phyloP scores from a whole-genome alignment of 805 yeast species.

The Hanseniaspora vineae region DNA sequence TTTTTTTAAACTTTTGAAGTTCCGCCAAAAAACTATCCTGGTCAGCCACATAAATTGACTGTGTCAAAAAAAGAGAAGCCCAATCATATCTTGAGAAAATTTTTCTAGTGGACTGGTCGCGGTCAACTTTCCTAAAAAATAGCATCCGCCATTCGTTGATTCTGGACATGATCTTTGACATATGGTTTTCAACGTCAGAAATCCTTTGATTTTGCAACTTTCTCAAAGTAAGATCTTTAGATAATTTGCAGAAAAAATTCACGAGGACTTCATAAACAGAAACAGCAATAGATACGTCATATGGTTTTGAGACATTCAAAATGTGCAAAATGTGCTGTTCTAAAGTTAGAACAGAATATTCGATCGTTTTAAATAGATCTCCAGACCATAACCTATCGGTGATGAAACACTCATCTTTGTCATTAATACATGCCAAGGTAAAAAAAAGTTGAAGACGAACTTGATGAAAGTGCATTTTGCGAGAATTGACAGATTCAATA shows the following conservation, averaged over 20 bases:
- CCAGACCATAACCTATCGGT: constrained; percentile 29
- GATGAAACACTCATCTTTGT: constrained; percentile 19
- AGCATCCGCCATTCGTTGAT: constrained; percentile 36
- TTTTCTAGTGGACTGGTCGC: constrained; percentile 3
- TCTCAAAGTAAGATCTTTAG: constrained; percentile 20
- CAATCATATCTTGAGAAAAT: constrained; percentile 31
- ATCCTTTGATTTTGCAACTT: constrained; percentile 20
- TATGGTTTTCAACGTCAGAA: constrained; percentile 26
- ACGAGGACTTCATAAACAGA: constrained; percentile 35
- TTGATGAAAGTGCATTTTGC: constrained; percentile 25
- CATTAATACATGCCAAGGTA: constrained; percentile 9
- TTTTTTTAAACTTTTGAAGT: background rate
- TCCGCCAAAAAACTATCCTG: background rate
- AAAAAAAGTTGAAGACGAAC: constrained; percentile 23
- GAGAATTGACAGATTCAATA: constrained; percentile 16
- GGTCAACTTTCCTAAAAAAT: constrained; percentile 19
- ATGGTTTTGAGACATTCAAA: constrained; percentile 6
- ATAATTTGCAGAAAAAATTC: constrained; percentile 26
- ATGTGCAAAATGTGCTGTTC: constrained; percentile 17
- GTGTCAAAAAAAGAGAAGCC: constrained; percentile 19
- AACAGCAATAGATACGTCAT: constrained; percentile 14
- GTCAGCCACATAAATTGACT: background rate
- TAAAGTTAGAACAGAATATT: constrained; percentile 18
- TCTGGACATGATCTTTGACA: constrained; percentile 31
- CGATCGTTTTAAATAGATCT: constrained; percentile 23